phyloP scores from a whole-genome alignment of 1,139 yeast genomes.

The Geotrichum citri-aurantii region DNA sequence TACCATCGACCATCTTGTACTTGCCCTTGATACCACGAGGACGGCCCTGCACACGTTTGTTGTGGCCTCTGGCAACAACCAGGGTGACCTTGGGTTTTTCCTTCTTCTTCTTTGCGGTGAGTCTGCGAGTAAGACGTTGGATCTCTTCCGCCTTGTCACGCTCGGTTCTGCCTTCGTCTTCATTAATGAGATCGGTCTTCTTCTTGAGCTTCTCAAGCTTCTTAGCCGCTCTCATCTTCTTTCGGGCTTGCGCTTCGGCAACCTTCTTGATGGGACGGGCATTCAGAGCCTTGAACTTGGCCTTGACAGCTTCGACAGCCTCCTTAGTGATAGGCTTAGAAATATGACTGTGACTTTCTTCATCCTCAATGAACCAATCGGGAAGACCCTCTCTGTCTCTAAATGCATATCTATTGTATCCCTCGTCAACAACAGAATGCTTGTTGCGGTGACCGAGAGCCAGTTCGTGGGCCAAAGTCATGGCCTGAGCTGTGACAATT shows the following conservation, averaged over 20 bases:
- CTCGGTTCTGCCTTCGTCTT: slow-evolving; percentile 80
- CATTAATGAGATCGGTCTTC: slow-evolving; percentile 89
- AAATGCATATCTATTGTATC: slow-evolving; percentile 86
- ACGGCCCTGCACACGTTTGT: slow-evolving; percentile 85
- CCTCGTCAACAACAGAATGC: slow-evolving; percentile 82
- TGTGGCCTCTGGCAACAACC: slow-evolving; percentile 83
- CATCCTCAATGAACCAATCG: slow-evolving; percentile 94
- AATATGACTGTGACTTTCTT: slow-evolving; percentile 75
- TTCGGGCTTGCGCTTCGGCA: slow-evolving; percentile 93
- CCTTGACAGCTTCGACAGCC: slow-evolving; percentile 88
- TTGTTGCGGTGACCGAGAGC: slow-evolving; percentile 84
- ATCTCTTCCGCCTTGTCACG: slow-evolving; percentile 93
- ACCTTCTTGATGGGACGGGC: slow-evolving; percentile 98
- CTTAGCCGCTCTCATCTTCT: slow-evolving; percentile 87
- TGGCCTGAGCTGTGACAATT: slow-evolving; percentile 89
- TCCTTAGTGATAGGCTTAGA: slow-evolving; percentile 92
- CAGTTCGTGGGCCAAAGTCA: slow-evolving; percentile 95
- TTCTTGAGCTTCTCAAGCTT: slow-evolving; percentile 86
- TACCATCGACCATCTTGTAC: slow-evolving; percentile 99
- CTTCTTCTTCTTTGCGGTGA: slow-evolving; percentile 65
- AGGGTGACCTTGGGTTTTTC: slow-evolving; percentile 77
- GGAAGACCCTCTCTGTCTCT: slow-evolving; percentile 88
- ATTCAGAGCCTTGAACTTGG: slow-evolving; percentile 81
- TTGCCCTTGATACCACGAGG: slow-evolving; percentile 97
- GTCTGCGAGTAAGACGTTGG: slow-evolving; percentile 73